Evolutionary conservation across 371 early-diverging fungal genomes (phyloP).

Genomic region (Apophysomyces ossiformis): DNA sequence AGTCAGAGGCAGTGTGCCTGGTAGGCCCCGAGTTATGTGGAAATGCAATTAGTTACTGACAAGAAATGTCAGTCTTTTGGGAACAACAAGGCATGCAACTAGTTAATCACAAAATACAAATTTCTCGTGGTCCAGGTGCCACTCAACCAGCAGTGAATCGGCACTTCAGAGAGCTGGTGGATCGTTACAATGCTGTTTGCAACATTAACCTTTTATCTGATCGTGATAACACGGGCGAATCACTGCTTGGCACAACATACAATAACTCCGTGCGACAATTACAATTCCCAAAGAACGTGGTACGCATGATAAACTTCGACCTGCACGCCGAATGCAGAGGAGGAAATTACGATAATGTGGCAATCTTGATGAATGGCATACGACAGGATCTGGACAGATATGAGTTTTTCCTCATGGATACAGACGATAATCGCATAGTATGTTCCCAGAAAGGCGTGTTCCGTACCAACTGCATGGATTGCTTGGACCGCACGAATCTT

Average conservation of each 20-base stretch:
- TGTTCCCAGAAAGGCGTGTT: slow-evolving; percentile 80
- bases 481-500: slow-evolving; percentile 89
- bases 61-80: slow-evolving; percentile 82
- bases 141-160: slow-evolving; percentile 79
- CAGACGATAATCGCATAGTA: slow-evolving; percentile 57
- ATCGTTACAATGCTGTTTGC: slow-evolving; percentile 76
- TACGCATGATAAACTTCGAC: slow-evolving; percentile 79
- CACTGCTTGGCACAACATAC: slow-evolving; percentile 72
- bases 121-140: slow-evolving; percentile 71
- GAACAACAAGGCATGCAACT: slow-evolving; percentile 90
- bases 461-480: slow-evolving; percentile 98
- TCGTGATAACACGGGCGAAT: slow-evolving; percentile 72
- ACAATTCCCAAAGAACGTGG: slow-evolving; percentile 17
- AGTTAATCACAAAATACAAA: slow-evolving; percentile 79
- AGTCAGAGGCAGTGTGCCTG: slow-evolving; percentile 94
- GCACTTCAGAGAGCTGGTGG: slow-evolving; percentile 80
- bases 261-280: slow-evolving; percentile 58
- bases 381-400: slow-evolving; percentile 50
- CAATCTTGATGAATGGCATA: slow-evolving; percentile 56
- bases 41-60: neutral
- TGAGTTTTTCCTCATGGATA: slow-evolving; percentile 73
- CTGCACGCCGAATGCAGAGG: slow-evolving; percentile 83
- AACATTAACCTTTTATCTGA: slow-evolving; percentile 85
- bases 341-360: slow-evolving; percentile 80
- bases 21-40: slow-evolving; percentile 26